Base-by-base conservation (phyloP, 2,329 filamentous ascomycete genomes). In the Fusarium lateritium region DNA sequence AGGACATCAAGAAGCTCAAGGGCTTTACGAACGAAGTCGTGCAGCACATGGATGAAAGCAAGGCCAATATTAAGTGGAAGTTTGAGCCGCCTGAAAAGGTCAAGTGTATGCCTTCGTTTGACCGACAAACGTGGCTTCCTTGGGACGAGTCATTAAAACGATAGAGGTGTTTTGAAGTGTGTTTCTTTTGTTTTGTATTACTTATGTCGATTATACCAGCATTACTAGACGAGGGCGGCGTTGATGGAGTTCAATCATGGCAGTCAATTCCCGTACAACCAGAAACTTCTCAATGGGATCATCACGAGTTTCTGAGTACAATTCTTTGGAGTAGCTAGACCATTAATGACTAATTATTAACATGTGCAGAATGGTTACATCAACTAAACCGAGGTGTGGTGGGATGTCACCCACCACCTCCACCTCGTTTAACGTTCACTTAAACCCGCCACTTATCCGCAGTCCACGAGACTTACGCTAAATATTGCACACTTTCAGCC, bases 1-100 rank as follows among this genome's bases (percentile, higher is more conserved):
- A 71, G 55, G 75, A 76, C 56, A 83, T 87, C 49, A 89, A 89
- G 76, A 72, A 77, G n/a, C 56, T 78, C 14, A 86, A 86, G 72
- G 86, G 87, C 0, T 87, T 82, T 71, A 80, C 82, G 5, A 78
- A 80, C 1, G 75, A 79, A 9, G 80, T 77, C 67, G 74, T 76
- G 0, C 45, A 47, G 9, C 56, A 69, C 4, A 79, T 80, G 62
- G 71, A 78, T 9, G 65, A 67, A 9, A 44, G 43, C 17, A 73
- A 71, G 24, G 71, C 76, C 19, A 70, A 65, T 50, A 82, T 88
- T 52, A 68, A 79, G 6, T 87, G 84, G 85, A 70, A 77, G 39
- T 65, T 52, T 6, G 70, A 77, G 4, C 84, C 85, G 14, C 85
- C 85, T 0, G 77, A 77, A 15, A 76, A 78, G 64, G 82, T 87